Percentiles rank a stretch among this genome's conserved stretches.
Conservation (phyloP, 2,329 filamentous ascomycete species). For the Colletotrichum gigasporum region DNA sequence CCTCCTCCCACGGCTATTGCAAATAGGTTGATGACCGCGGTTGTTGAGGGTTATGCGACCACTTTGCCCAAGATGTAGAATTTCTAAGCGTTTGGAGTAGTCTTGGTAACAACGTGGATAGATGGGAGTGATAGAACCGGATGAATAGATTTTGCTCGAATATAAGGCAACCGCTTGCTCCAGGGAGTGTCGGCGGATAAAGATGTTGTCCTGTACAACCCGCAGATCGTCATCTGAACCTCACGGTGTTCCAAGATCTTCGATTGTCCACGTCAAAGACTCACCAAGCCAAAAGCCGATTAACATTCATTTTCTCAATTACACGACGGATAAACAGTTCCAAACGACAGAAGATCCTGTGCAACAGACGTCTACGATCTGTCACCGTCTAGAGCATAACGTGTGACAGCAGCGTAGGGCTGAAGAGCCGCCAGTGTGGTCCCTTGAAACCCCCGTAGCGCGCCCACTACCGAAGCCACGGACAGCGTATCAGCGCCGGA, state of each 20-base stretch:
- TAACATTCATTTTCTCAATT: no score
- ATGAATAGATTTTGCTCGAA: conserved; percentile 11
- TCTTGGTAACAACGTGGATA: background rate
- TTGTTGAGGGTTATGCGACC: conserved; percentile 77
- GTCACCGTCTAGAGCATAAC: background rate
- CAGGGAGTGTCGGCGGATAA: no score
- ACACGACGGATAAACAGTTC: no score
- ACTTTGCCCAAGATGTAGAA: conserved; percentile 60
- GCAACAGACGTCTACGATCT: background rate
- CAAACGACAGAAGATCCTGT: no score
- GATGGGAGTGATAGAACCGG: conserved; percentile 39
- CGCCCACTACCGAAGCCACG: conserved; percentile 7
- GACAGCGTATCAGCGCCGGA: conserved; percentile 25
- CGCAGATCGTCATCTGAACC: no score
- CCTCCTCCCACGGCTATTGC: conserved; percentile 92
- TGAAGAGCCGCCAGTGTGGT: conserved; percentile 7
- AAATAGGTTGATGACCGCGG: conserved; percentile 84
- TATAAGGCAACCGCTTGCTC: no score
- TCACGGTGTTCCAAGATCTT: no score
- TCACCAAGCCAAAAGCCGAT: no score
- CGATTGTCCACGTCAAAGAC: no score
- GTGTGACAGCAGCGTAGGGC: conserved; percentile 17
- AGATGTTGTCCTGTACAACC: no score
- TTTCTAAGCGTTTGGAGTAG: background rate
- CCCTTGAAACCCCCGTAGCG: conserved; percentile 21